A percentile compares a stretch with the other conserved stretches of the same genome.
Conservation (phyloP, 257 asterid species). For the Rhazya stricta region DNA sequence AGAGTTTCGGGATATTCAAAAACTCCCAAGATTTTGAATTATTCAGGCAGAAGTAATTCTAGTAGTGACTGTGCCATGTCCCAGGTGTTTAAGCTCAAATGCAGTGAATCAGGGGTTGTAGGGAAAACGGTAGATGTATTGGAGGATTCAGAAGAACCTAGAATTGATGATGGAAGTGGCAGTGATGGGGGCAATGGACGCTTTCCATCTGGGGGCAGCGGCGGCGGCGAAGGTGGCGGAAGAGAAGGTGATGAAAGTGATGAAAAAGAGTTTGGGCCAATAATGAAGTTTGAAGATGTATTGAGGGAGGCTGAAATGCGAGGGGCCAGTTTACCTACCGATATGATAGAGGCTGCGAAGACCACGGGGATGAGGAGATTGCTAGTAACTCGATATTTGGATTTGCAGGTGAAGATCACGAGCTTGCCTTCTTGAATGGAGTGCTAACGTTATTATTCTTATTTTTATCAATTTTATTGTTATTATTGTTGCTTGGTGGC, state of each 20-base stretch:
- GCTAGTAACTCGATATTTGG: constrained; percentile 75
- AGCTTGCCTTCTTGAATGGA: background rate
- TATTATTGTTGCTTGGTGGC: background rate
- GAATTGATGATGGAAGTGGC: constrained; percentile 39
- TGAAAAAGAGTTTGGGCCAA: constrained; percentile 67
- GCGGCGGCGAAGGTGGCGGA: constrained; percentile 39
- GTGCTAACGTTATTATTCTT: background rate
- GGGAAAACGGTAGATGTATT: constrained; percentile 15
- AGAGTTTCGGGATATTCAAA: constrained; percentile 8
- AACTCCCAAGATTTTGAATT: constrained; percentile 5
- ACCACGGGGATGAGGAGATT: constrained; percentile 55
- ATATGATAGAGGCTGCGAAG: constrained; percentile 85
- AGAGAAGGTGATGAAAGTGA: constrained; percentile 40
- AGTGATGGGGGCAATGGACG: constrained; percentile 50
- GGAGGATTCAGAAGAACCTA: constrained; percentile 29
- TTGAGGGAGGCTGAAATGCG: constrained; percentile 55
- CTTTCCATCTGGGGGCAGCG: constrained; percentile 43
- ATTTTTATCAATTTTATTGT: background rate
- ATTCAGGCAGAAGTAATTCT: constrained; percentile 2
- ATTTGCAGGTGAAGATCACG: constrained; percentile 55
- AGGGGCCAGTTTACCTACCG: constrained; percentile 66
- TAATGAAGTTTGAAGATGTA: constrained; percentile 63
- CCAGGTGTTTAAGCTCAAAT: constrained; percentile 23
- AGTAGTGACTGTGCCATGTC: background rate
- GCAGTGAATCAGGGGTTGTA: constrained; percentile 32